Conservation (phyloP, 495 filamentous ascomycete genomes). For the Xylaria castorea region DNA sequence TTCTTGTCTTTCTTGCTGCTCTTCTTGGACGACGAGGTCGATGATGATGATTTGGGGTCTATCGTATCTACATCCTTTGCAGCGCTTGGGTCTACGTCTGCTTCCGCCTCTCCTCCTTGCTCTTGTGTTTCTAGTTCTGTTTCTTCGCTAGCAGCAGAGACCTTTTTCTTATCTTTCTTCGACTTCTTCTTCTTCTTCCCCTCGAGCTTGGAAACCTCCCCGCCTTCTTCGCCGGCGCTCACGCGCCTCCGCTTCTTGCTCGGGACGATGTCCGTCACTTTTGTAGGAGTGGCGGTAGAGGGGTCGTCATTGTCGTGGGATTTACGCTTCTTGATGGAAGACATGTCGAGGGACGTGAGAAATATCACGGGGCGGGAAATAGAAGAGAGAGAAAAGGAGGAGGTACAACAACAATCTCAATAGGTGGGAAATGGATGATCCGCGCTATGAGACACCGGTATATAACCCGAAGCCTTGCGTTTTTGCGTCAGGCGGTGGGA, state of each 20-base stretch:
- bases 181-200: conserved; percentile 36
- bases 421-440: no score
- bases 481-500: not conserved
- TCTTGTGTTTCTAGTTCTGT: not conserved
- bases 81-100: conserved; percentile 15
- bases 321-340: conserved; percentile 22
- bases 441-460: no score
- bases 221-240: not conserved
- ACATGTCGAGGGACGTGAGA: not conserved
- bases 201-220: conserved; percentile 24
- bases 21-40: conserved; percentile 39
- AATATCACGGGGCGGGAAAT: not conserved
- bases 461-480: not conserved
- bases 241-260: conserved; percentile 35
- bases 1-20: conserved; percentile 43
- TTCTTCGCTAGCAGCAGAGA: conserved; percentile 7
- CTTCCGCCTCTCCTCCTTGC: conserved; percentile 20
- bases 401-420: not conserved
- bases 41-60: conserved; percentile 5
- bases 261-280: not conserved
- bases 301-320: conserved; percentile 6
- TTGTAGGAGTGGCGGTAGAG: not conserved
- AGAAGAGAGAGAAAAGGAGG: not conserved
- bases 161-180: conserved; percentile 36
- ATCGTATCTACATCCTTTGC: conserved; percentile 9